These are phyloP conservation scores for Diutina scorzettiae DNA, from an alignment of 1,139 yeast genomes.

Conservation along the genomic window DNA sequence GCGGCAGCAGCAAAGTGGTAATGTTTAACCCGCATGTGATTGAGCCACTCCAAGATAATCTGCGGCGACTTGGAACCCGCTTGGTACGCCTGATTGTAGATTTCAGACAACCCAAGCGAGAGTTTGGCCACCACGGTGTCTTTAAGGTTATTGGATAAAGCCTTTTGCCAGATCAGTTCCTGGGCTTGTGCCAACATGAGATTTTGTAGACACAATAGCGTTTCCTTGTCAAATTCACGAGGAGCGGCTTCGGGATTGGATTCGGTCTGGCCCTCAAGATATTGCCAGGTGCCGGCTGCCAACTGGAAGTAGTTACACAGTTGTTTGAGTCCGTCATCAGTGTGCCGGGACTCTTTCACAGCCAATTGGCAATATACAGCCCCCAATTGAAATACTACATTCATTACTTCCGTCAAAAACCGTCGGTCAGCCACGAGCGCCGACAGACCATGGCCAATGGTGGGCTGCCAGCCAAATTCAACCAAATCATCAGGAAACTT, in stretches of 20 bases:
- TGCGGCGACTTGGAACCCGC: conserved; percentile 37
- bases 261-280: conserved; percentile 14
- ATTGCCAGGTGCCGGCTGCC: conserved; percentile 59
- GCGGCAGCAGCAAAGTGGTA: conserved; percentile 64
- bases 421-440: not conserved
- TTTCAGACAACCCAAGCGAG: conserved; percentile 48
- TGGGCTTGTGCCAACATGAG: conserved; percentile 79
- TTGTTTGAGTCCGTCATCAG: conserved; percentile 46
- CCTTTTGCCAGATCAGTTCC: conserved; percentile 75
- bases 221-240: conserved; percentile 17
- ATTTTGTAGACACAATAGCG: conserved; percentile 19
- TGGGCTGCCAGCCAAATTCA: conserved; percentile 62
- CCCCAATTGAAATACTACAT: conserved; percentile 59
- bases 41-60: conserved; percentile 52
- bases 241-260: not conserved
- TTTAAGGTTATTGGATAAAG: conserved; percentile 40
- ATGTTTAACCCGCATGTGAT: conserved; percentile 45
- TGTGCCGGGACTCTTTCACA: conserved; percentile 24
- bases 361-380: conserved; percentile 51
- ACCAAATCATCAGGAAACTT: conserved; percentile 33
- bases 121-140: conserved; percentile 53
- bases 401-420: conserved; percentile 27
- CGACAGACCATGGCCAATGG: conserved; percentile 33
- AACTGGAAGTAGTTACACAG: conserved; percentile 55
- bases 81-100: conserved; percentile 37